These are phyloP conservation scores for Pulveroboletus ravenelii DNA, from an alignment of 768 basidiomycete species.

Conservation along the genomic window DNA sequence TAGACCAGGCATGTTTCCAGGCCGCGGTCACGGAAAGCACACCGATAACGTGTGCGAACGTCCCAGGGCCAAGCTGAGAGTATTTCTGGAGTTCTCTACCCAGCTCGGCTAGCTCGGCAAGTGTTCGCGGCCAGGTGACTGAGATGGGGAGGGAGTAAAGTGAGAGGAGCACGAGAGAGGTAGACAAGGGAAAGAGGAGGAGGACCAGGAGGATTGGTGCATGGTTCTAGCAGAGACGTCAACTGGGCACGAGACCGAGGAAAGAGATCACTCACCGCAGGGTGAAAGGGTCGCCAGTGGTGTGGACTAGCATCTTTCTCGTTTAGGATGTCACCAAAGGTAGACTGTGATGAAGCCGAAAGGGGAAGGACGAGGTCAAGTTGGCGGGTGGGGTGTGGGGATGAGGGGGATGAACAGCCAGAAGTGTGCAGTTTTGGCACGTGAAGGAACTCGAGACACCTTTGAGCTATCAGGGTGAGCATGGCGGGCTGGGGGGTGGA, in stretches of 20 bases:
- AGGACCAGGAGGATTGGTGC: conserved; percentile 67
- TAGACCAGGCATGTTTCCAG: conserved; percentile 98
- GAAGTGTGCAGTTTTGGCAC: conserved; percentile 36
- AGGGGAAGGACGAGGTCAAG: conserved; percentile 52
- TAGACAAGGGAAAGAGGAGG: conserved; percentile 66
- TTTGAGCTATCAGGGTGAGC: conserved; percentile 47
- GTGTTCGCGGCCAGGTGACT: conserved; percentile 68
- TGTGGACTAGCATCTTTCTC: conserved; percentile 34
- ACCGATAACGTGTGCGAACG: conserved; percentile 71
- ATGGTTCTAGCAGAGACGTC: conserved; percentile 37
- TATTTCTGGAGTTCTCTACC: conserved; percentile 75
- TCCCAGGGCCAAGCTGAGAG: conserved; percentile 60
- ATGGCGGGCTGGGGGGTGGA: conserved; percentile 37
- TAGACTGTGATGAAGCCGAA: conserved; percentile 45
- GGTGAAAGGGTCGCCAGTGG: conserved; percentile 29
- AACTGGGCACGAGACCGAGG: conserved; percentile 5
- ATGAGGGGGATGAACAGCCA: conserved; percentile 44
- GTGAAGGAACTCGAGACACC: conserved; percentile 52
- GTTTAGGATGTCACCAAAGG: conserved; percentile 41
- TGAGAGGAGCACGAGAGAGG: conserved; percentile 42
- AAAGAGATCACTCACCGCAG: conserved; percentile 31
- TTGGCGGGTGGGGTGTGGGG: conserved; percentile 34
- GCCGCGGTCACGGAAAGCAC: conserved; percentile 81
- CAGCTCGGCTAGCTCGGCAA: conserved; percentile 70
- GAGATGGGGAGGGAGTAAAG: conserved; percentile 63